phyloP scores from a whole-genome alignment of 176 grass and related monocot genomes.

The Juncus effusus region DNA sequence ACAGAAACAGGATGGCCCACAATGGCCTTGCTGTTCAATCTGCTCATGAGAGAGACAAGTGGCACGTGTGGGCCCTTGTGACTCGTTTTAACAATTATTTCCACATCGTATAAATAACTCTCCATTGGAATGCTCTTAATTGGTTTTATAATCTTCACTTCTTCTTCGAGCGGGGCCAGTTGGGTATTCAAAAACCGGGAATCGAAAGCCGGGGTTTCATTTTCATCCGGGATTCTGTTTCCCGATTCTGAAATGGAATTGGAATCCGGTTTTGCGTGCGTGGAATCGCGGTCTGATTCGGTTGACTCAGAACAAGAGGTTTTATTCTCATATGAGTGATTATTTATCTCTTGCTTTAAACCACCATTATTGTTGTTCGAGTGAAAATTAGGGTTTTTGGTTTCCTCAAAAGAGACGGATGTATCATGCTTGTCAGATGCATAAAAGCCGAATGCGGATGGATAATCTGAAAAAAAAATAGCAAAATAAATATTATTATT shows the following conservation, averaged over 20 bases:
- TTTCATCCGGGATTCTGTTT: constrained; percentile 11
- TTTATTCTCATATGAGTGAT: constrained; percentile 9
- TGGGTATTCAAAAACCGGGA: constrained; percentile 1
- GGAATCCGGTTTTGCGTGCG: constrained; percentile 3
- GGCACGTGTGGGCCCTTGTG: constrained; percentile 63
- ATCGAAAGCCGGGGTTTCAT: constrained; percentile 3
- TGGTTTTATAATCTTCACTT: constrained; percentile 39
- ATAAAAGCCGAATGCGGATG: constrained; percentile 37
- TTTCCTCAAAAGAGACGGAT: constrained; percentile 26
- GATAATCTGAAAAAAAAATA: constrained; percentile 45
- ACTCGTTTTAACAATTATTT: constrained; percentile 66
- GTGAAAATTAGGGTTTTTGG: constrained; percentile 32
- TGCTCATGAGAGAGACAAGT: constrained; percentile 92
- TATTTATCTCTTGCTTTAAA: not conserved
- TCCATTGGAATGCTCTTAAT: constrained; percentile 47
- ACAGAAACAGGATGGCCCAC: constrained; percentile 64
- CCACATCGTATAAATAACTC: constrained; percentile 59
- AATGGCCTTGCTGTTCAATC: constrained; percentile 82
- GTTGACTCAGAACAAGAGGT: constrained; percentile 6
- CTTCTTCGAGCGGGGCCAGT: constrained; percentile 27
- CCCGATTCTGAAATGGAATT: constrained; percentile 17
- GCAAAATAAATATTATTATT: not conserved
- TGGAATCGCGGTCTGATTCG: constrained; percentile 5
- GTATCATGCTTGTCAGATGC: constrained; percentile 34
- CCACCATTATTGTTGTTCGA: not conserved